A percentile compares a stretch with the other conserved stretches of the same genome.
phyloP scores from a whole-genome alignment of 2,329 filamentous ascomycete genomes.

The Fusarium chuoi region DNA sequence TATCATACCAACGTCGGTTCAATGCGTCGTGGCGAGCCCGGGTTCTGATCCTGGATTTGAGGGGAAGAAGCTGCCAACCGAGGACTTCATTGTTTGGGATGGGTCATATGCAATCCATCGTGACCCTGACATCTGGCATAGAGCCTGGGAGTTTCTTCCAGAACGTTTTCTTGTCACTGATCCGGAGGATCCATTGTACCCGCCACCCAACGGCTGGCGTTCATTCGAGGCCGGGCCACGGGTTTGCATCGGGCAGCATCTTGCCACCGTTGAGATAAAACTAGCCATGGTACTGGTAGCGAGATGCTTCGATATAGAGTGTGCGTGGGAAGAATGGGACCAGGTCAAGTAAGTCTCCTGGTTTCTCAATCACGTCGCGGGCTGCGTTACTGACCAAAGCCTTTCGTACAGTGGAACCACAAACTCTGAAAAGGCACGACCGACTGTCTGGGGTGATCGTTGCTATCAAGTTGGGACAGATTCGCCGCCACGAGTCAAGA shows the following conservation, averaged over 20 bases:
- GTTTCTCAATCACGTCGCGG: too few relatives aligned
- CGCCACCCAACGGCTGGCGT: slow-evolving; percentile 56
- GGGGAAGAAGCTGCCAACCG: slow-evolving; percentile 44
- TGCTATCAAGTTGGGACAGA: slow-evolving; percentile 53
- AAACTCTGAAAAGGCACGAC: not conserved
- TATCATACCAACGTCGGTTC: slow-evolving; percentile 42
- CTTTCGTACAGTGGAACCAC: not conserved
- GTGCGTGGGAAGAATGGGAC: slow-evolving; percentile 36
- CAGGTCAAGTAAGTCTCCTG: slow-evolving; percentile 2
- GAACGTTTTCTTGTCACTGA: slow-evolving; percentile 36
- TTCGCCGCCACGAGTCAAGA: slow-evolving; percentile 48
- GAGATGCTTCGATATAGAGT: slow-evolving; percentile 33
- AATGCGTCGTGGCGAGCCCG: slow-evolving; percentile 26
- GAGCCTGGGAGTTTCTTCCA: slow-evolving; percentile 24
- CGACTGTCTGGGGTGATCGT: slow-evolving; percentile 47
- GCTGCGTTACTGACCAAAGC: not conserved
- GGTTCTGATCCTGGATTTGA: slow-evolving; percentile 20
- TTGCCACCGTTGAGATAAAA: slow-evolving; percentile 57
- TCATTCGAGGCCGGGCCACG: slow-evolving; percentile 64
- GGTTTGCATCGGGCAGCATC: slow-evolving; percentile 65
- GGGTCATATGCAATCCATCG: slow-evolving; percentile 27
- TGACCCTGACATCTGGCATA: slow-evolving; percentile 28
- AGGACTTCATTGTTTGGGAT: slow-evolving; percentile 37
- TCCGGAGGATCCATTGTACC: slow-evolving; percentile 19
- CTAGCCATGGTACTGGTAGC: slow-evolving; percentile 14